These are phyloP conservation scores for Cenchrus fungigraminus DNA, from an alignment of 176 grass and related monocot species.

Conservation along the genomic window DNA sequence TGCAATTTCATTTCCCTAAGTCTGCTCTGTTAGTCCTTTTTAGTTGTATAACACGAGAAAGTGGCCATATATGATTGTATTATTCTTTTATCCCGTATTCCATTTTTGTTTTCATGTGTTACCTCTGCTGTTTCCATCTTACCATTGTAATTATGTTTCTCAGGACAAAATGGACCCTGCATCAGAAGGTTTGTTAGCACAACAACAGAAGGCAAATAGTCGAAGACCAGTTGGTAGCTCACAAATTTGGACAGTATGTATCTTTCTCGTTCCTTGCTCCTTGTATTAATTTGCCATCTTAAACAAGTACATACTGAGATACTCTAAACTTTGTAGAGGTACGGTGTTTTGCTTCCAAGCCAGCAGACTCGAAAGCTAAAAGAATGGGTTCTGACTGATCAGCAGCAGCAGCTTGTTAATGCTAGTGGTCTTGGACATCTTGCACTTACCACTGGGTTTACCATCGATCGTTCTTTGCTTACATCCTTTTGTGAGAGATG, in stretches of 20 bases:
- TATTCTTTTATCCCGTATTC: background rate
- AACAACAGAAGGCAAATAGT: constrained; percentile 53
- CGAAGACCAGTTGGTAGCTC: constrained; percentile 56
- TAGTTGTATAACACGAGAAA: no score
- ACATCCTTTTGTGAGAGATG: constrained; percentile 66
- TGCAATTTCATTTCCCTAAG: background rate
- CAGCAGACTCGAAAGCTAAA: constrained; percentile 69
- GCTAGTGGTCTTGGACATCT: constrained; percentile 70
- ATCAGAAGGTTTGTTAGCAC: constrained; percentile 36
- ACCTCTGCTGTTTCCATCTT: constrained; percentile 10
- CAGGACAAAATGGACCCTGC: constrained; percentile 52
- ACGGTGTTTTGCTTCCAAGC: constrained; percentile 65
- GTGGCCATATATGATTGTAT: no score
- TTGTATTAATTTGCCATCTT: constrained; percentile 9
- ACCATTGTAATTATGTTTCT: constrained; percentile 18
- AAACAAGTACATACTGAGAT: constrained; percentile 35
- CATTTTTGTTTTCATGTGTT: constrained; percentile 4
- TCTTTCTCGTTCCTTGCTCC: constrained; percentile 1
- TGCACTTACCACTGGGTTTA: constrained; percentile 65
- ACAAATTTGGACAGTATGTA: constrained; percentile 56
- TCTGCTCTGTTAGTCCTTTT: background rate
- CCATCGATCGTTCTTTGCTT: constrained; percentile 64
- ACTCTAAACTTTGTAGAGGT: constrained; percentile 41
- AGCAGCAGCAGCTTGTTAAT: constrained; percentile 58
- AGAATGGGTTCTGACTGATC: constrained; percentile 62